A percentile compares a stretch with the other conserved stretches of the same genome.
These are phyloP conservation scores for Suillus weaverae DNA, from an alignment of 768 basidiomycete genomes.

Conservation along the genomic window DNA sequence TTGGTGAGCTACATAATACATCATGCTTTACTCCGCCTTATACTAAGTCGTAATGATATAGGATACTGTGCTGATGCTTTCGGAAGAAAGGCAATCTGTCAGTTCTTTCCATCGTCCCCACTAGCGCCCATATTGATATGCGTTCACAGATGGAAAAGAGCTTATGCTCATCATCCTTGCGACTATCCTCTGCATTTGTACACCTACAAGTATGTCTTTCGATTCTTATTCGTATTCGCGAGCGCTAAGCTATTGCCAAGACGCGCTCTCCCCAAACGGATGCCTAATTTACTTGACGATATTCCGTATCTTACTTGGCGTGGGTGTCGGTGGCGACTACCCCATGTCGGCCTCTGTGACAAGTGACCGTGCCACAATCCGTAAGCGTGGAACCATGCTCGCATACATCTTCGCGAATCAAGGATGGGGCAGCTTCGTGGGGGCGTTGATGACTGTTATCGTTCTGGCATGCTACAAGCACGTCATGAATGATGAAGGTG, in stretches of 20 bases:
- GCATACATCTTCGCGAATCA: constrained; percentile 76
- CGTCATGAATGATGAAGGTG: constrained; percentile 57
- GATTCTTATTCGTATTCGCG: neutral
- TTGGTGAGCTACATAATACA: constrained; percentile 40
- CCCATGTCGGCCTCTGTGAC: constrained; percentile 74
- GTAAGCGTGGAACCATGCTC: constrained; percentile 72
- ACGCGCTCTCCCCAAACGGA: constrained; percentile 49
- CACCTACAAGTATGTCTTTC: constrained; percentile 50
- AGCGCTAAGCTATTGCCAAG: constrained; percentile 19
- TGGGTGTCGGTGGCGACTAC: constrained; percentile 81
- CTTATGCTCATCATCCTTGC: constrained; percentile 79
- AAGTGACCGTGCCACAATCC: constrained; percentile 62
- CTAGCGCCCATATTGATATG: constrained; percentile 6
- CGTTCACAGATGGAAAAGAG: constrained; percentile 63
- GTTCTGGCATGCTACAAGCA: constrained; percentile 63
- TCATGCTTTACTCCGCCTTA: neutral
- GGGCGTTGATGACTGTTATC: constrained; percentile 61
- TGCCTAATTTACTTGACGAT: constrained; percentile 62
- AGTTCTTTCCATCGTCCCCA: constrained; percentile 10
- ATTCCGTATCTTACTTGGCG: constrained; percentile 71
- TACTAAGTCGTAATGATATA: constrained; percentile 18
- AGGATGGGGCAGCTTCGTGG: constrained; percentile 74
- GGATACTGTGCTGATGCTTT: constrained; percentile 66
- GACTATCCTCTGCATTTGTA: constrained; percentile 67
- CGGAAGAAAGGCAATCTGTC: constrained; percentile 70